These are phyloP conservation scores for Craspedostauros australis DNA, from an alignment of 108 stramenopile species.

Conservation along the genomic window DNA sequence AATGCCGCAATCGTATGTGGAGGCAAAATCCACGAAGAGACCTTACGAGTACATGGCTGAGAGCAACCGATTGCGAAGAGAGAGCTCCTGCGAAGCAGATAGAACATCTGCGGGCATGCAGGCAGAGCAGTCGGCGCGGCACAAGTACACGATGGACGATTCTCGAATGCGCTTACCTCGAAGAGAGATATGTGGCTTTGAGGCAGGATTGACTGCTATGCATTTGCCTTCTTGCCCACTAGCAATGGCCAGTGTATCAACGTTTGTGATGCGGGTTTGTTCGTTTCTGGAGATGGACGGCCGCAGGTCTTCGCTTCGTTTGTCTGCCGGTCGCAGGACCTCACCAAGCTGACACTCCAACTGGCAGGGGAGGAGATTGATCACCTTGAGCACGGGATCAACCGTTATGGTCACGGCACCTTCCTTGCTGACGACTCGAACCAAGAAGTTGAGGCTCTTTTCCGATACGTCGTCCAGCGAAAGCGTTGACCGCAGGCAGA, in stretches of 20 bases:
- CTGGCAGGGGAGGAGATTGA: conserved; percentile 75
- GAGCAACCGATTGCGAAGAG: too few species aligned
- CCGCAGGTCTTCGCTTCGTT: conserved; percentile 22
- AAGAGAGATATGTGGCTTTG: conserved; percentile 65
- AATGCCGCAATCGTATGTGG: too few species aligned
- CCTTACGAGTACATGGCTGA: too few species aligned
- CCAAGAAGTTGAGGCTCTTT: conserved; percentile 49
- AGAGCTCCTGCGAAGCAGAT: too few species aligned
- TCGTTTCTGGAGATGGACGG: conserved; percentile 28
- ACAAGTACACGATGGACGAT: too few species aligned
- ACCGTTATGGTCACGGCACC: conserved; percentile 45
- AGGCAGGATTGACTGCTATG: conserved; percentile 56
- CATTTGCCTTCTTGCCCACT: conserved; percentile 54
- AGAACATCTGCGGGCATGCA: too few species aligned
- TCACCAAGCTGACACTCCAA: conserved; percentile 68
- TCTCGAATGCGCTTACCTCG: too few species aligned
- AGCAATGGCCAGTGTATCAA: conserved; percentile 32
- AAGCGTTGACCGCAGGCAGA: conserved; percentile 42
- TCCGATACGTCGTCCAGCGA: conserved; percentile 38
- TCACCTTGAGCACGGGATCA: conserved; percentile 49
- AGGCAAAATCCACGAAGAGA: too few species aligned
- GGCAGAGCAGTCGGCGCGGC: too few species aligned
- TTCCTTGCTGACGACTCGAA: conserved; percentile 33
- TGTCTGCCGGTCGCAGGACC: conserved; percentile 25
- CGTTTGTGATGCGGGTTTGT: conserved; percentile 25